phyloP scores from a whole-genome alignment of 768 basidiomycete genomes.

The Phlegmacium glaucopus region DNA sequence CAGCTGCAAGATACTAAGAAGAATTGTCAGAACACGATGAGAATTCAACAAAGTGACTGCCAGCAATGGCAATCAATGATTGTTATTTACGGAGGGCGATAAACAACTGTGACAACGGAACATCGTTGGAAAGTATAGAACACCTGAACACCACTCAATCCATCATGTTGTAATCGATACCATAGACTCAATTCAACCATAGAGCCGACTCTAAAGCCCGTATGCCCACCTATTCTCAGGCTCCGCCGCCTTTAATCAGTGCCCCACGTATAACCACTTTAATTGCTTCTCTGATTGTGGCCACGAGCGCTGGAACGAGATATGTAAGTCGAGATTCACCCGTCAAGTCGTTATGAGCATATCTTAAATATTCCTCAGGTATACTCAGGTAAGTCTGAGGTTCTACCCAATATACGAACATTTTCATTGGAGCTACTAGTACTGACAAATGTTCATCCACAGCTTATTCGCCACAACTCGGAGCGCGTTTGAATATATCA shows the following conservation, averaged over 20 bases:
- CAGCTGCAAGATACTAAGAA: too few species aligned
- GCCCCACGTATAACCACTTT: conserved; percentile 45
- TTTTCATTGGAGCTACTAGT: not conserved
- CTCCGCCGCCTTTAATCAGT: conserved; percentile 31
- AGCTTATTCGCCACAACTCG: conserved; percentile 89
- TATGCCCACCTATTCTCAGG: conserved; percentile 17
- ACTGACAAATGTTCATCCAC: not conserved
- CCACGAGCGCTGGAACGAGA: conserved; percentile 67
- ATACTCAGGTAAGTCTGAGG: conserved; percentile 35
- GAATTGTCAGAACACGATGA: too few species aligned
- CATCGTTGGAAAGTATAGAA: too few species aligned
- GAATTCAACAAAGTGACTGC: too few species aligned
- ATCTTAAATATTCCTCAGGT: conserved; percentile 26
- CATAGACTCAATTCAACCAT: too few species aligned
- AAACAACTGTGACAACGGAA: too few species aligned
- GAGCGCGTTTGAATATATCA: conserved; percentile 65
- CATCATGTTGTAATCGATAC: too few species aligned
- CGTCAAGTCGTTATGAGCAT: not conserved
- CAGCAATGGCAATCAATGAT: too few species aligned
- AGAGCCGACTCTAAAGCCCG: too few species aligned
- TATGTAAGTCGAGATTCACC: conserved; percentile 52
- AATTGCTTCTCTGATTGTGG: conserved; percentile 53
- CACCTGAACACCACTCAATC: too few species aligned
- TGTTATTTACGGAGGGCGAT: too few species aligned
- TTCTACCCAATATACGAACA: not conserved